Evolutionary conservation across 495 filamentous ascomycete genomes (phyloP).

Genomic region (Chaetomium tenue): DNA sequence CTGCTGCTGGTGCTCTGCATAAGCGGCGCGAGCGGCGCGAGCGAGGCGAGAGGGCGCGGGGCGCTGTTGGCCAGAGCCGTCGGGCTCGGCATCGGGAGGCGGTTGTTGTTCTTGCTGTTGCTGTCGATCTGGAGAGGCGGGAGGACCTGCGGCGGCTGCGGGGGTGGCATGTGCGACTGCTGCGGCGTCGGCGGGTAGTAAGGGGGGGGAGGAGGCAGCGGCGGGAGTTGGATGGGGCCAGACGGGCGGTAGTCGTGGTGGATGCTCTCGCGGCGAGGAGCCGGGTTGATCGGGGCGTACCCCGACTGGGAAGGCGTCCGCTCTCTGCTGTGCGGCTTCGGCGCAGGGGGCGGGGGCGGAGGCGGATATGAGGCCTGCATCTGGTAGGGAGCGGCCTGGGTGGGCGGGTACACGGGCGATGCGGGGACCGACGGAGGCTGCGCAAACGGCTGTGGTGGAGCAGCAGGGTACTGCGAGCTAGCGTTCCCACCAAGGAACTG

Average conservation of each 20-base stretch:
- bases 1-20: background rate
- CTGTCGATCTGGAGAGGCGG: constrained; percentile 29
- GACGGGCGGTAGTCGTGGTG: constrained; percentile 25
- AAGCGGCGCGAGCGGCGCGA: constrained; percentile 6
- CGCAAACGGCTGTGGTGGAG: constrained; percentile 47
- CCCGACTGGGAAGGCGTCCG: constrained; percentile 30
- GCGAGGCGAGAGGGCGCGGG: background rate
- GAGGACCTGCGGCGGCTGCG: constrained; percentile 15
- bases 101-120: background rate
- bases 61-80: background rate
- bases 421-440: constrained; percentile 49
- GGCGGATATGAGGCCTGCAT: constrained; percentile 37
- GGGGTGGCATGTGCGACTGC: constrained; percentile 9
- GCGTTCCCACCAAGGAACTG: constrained; percentile 35
- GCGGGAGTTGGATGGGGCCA: constrained; percentile 22
- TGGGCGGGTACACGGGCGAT: constrained; percentile 43
- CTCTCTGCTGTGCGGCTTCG: constrained; percentile 36
- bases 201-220: constrained; percentile 17
- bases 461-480: constrained; percentile 34
- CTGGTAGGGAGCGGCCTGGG: constrained; percentile 25
- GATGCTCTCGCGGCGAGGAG: constrained; percentile 31
- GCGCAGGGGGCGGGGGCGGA: constrained; percentile 45
- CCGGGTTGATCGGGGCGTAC: constrained; percentile 31
- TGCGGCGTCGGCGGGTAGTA: constrained; percentile 11
- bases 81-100: constrained; percentile 23